Evolutionary conservation across 2,329 filamentous ascomycete genomes (phyloP).

Genomic region (Cryphonectria nitschkei): DNA sequence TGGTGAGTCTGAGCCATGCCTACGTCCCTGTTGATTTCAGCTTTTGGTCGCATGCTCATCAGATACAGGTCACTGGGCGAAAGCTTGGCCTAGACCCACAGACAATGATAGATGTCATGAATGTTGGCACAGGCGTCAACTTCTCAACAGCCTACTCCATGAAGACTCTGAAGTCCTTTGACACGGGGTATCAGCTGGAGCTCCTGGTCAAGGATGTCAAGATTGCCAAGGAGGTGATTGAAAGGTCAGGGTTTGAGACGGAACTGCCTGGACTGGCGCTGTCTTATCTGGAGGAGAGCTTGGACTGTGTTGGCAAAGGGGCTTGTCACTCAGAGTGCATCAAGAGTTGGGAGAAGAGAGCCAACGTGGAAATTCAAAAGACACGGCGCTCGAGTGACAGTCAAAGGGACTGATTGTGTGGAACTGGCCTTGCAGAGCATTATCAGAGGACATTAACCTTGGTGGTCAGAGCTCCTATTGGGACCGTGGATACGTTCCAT

Average conservation of each 20-base stretch:
- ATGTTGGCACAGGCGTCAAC: constrained; percentile 5
- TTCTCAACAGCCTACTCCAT: constrained; percentile 11
- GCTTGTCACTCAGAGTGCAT: constrained; percentile 18
- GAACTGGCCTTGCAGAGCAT: too few relatives aligned
- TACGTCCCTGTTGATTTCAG: too few relatives aligned
- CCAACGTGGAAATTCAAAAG: constrained; percentile 6
- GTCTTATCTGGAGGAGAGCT: constrained; percentile 3
- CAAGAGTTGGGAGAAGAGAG: constrained; percentile 17
- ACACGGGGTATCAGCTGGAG: constrained; percentile 14
- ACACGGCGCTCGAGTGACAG: not conserved
- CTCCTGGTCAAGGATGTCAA: constrained; percentile 13
- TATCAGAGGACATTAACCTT: not conserved
- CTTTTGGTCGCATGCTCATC: not conserved
- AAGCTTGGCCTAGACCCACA: constrained; percentile 14
- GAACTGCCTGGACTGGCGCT: constrained; percentile 10
- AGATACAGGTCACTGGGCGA: constrained; percentile 5
- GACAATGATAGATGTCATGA: constrained; percentile 11
- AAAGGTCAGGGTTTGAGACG: constrained; percentile 7
- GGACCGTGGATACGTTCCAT: not conserved
- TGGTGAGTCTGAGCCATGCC: not conserved
- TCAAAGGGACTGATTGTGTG: not conserved
- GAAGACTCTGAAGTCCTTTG: constrained; percentile 8
- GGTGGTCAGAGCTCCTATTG: not conserved
- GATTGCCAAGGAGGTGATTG: constrained; percentile 14
- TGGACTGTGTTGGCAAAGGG: not conserved